Base-by-base conservation (phyloP, 208 protist genomes). In the Leishmania tarentolae region DNA sequence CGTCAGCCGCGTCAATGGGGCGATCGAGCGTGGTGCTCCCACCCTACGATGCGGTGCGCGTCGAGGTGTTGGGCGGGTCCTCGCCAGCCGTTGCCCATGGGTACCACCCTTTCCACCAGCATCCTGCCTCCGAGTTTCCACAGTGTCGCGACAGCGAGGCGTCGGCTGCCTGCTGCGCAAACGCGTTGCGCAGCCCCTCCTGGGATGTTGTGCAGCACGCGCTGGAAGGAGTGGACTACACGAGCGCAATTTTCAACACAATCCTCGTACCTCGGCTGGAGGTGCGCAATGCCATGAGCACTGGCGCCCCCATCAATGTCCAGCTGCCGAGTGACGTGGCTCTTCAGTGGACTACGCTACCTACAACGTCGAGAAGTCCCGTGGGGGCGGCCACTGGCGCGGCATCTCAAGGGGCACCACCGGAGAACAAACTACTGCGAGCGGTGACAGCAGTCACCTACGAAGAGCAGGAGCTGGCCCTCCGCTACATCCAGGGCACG, bases 401-500 rank as follows among this genome's bases (percentile, higher is more conserved):
- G 35, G 35, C 69, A 42, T 44, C 37, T 15, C 73, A 21, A 56
- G 37, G 9, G 71, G 13, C 68, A 65, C 40, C 61, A 61, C n/a
- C 40, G 42, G 11, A 72, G 53, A 86, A 87, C 53, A 46, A 82
- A 35, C 83, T 93, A 21, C 75, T 86, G 40, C 79, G 85, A 3
- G 66, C 53, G 11, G 84, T 94, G 1, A 94, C 92, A 1, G 88
- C 83, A 17, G 91, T 97, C 44, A 93, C 92, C n/a, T 96, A 87
- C 76, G 86, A 87, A 81, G 92, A 97, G 83, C 93, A 96, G 83
- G 92, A 95, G 83, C 80, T 95, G 44, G 94, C 94, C 15, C 83
- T 96, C 53, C 93, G 94, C 37, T 81, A 95, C 42, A 86, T 96
- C n/a, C 94, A 97, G 69, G 94, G 94, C 7, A 78, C 96, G 42